These are phyloP conservation scores for Lachancea sp. DNA, from an alignment of 805 yeast genomes.

Conservation along the genomic window DNA sequence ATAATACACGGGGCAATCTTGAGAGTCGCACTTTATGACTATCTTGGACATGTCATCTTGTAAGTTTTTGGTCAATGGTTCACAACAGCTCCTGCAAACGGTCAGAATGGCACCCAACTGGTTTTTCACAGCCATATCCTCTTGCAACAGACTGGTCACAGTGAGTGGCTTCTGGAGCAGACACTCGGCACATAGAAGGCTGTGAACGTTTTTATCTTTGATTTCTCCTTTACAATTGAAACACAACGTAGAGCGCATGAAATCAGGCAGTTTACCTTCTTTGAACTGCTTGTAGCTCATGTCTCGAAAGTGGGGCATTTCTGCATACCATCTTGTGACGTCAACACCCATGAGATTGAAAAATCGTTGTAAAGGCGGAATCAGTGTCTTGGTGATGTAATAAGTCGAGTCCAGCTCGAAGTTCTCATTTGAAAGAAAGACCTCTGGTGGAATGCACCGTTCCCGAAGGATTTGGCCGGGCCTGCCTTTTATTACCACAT, in stretches of 20 bases:
- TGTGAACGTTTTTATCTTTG: slow-evolving; percentile 15
- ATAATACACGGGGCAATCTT: slow-evolving; percentile 60
- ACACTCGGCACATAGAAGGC: slow-evolving; percentile 30
- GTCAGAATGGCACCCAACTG: slow-evolving; percentile 26
- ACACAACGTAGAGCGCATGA: slow-evolving; percentile 28
- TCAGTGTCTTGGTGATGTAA: slow-evolving; percentile 72
- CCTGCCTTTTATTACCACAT: slow-evolving; percentile 62
- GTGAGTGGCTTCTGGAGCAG: neutral
- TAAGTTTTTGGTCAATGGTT: slow-evolving; percentile 21
- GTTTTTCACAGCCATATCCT: slow-evolving; percentile 18
- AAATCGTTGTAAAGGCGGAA: slow-evolving; percentile 85
- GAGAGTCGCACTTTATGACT: slow-evolving; percentile 43
- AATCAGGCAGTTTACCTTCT: slow-evolving; percentile 8
- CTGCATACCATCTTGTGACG: slow-evolving; percentile 66
- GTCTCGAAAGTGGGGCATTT: slow-evolving; percentile 44
- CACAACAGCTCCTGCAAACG: slow-evolving; percentile 36
- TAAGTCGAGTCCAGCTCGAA: slow-evolving; percentile 70
- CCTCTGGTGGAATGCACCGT: slow-evolving; percentile 73
- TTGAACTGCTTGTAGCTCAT: neutral
- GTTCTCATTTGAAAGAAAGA: slow-evolving; percentile 41
- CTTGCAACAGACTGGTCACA: slow-evolving; percentile 2
- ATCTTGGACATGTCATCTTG: slow-evolving; percentile 29
- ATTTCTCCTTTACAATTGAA: slow-evolving; percentile 24
- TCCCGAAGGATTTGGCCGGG: slow-evolving; percentile 58
- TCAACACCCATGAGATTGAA: slow-evolving; percentile 81